Percentiles rank a stretch among this genome's conserved stretches.
These are phyloP conservation scores for Ustilaginoidea virens DNA, from an alignment of 2,329 filamentous ascomycete species.

Conservation along the genomic window DNA sequence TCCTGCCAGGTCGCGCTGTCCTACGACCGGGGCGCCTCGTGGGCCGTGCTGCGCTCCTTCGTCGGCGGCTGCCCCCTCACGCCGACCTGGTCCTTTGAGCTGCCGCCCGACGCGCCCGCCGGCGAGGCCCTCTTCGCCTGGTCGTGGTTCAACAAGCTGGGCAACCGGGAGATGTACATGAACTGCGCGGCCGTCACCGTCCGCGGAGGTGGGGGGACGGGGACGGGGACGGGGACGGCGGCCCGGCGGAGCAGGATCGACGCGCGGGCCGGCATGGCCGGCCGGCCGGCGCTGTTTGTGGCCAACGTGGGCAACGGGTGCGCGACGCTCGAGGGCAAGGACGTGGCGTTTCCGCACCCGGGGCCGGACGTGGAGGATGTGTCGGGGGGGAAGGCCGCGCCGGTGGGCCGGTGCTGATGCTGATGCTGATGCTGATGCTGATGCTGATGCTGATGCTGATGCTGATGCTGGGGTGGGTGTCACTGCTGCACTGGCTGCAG, in stretches of 20 bases:
- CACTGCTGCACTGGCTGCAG: too few relatives aligned
- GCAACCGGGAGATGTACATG: conserved; percentile 57
- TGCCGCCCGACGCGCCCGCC: conserved; percentile 34
- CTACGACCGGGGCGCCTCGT: conserved; percentile 42
- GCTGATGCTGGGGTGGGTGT: too few relatives aligned
- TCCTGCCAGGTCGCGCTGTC: conserved; percentile 49
- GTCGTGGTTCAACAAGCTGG: conserved; percentile 48
- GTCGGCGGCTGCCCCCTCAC: conserved; percentile 19
- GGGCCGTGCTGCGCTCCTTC: conserved; percentile 31
- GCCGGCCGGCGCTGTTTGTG: conserved; percentile 48
- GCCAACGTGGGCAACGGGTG: conserved; percentile 48
- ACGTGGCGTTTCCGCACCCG: conserved; percentile 47
- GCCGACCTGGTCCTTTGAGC: conserved; percentile 27
- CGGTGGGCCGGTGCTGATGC: too few relatives aligned
- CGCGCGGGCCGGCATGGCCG: conserved; percentile 18
- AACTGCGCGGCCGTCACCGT: conserved; percentile 49
- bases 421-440: too few relatives aligned
- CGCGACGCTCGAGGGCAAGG: conserved; percentile 34
- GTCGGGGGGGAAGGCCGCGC: too few relatives aligned
- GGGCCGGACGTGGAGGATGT: conserved; percentile 41
- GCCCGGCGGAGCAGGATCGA: neutral
- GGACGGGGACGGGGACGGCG: conserved; percentile 5
- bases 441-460: too few relatives aligned
- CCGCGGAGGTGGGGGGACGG: conserved; percentile 2
- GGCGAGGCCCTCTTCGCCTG: conserved; percentile 42